These are phyloP conservation scores for Vinca minor DNA, from an alignment of 257 asterid species.

Conservation along the genomic window DNA sequence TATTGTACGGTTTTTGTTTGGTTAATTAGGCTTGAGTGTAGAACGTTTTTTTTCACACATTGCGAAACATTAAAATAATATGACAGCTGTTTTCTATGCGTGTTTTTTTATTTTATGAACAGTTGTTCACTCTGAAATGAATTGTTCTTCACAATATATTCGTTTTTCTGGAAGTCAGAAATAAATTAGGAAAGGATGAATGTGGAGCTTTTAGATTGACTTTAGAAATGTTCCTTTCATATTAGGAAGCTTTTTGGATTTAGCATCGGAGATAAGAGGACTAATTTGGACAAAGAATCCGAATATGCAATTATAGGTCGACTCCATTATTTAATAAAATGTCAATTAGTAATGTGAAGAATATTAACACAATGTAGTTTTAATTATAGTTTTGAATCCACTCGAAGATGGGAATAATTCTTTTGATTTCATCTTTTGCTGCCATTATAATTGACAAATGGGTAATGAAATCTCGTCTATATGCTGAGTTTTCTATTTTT, in stretches of 20 bases:
- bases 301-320: background rate
- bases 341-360: conserved; percentile 4
- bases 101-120: too few species aligned
- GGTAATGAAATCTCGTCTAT: conserved; percentile 1
- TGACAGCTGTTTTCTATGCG: too few species aligned
- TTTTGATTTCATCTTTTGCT: background rate
- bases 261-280: background rate
- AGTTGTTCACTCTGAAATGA: too few species aligned
- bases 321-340: background rate
- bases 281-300: background rate
- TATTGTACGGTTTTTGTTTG: too few species aligned
- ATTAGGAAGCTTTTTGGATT: background rate
- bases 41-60: too few species aligned
- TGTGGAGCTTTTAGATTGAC: conserved; percentile 5
- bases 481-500: background rate
- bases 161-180: too few species aligned
- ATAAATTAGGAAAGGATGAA: too few species aligned
- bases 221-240: conserved; percentile 1
- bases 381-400: background rate
- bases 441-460: conserved; percentile 1
- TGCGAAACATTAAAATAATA: too few species aligned
- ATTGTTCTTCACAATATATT: too few species aligned
- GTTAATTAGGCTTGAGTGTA: too few species aligned
- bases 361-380: background rate
- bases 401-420: conserved; percentile 5